Evolutionary conservation across 2,329 filamentous ascomycete species (phyloP).

Genomic region (Lasiodiplodia gonubiensis): DNA sequence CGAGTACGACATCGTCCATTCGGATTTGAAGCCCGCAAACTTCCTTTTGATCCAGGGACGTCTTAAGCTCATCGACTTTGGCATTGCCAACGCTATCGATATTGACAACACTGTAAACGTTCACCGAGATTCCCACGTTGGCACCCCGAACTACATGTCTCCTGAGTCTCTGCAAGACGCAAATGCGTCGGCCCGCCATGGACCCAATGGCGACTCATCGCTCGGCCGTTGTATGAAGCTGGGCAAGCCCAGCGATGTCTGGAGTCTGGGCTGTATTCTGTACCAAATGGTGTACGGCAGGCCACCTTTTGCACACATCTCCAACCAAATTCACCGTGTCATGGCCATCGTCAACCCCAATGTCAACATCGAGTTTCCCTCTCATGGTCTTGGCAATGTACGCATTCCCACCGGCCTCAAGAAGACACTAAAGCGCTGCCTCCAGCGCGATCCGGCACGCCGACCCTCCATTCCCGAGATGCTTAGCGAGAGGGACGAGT

Average conservation of each 20-base stretch:
- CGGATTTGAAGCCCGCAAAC: conserved; percentile 95
- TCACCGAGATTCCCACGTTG: conserved; percentile 91
- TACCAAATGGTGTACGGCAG: conserved; percentile 99
- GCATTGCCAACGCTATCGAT: conserved; percentile 96
- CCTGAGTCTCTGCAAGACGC: conserved; percentile 91
- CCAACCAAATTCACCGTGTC: conserved; percentile 83
- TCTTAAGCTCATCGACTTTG: conserved; percentile 97
- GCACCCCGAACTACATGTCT: conserved; percentile 98
- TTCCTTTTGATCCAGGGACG: conserved; percentile 91
- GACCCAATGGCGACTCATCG: conserved; percentile 41
- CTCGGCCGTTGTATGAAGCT: conserved; percentile 86
- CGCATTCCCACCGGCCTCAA: conserved; percentile 61
- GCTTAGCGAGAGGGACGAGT: conserved; percentile 61
- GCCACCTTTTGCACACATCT: conserved; percentile 92
- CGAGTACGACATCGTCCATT: conserved; percentile 90
- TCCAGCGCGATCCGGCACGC: conserved; percentile 63
- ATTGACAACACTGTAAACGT: conserved; percentile 96
- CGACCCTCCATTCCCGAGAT: conserved; percentile 64
- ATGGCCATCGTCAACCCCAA: conserved; percentile 83
- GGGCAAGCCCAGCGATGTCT: conserved; percentile 94
- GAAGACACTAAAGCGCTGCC: conserved; percentile 61
- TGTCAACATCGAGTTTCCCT: conserved; percentile 74
- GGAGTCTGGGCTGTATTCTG: conserved; percentile 93
- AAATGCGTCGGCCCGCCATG: conserved; percentile 64
- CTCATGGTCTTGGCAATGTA: conserved; percentile 69